These are phyloP conservation scores for Rosa rugosa DNA, from an alignment of 306 rosid species.

Conservation along the genomic window DNA sequence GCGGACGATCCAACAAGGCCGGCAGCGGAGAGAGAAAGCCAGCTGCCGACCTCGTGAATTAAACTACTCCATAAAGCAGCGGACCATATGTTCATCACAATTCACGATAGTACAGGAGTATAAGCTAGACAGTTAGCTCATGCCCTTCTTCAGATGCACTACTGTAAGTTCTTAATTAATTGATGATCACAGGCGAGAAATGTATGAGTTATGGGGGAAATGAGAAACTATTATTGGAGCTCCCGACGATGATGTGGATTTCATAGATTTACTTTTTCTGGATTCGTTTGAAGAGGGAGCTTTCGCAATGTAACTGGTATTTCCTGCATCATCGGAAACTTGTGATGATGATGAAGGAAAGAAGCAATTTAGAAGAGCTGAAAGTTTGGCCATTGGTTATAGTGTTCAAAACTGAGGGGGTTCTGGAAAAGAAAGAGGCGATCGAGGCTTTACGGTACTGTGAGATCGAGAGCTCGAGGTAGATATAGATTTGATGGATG, in stretches of 20 bases:
- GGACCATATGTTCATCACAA: no score
- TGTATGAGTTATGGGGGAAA: conserved; percentile 5
- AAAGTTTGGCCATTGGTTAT: neutral
- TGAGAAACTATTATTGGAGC: conserved; percentile 18
- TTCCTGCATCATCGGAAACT: neutral
- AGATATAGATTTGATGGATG: neutral
- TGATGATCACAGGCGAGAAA: conserved; percentile 7
- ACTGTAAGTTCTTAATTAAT: neutral
- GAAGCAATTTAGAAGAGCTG: neutral
- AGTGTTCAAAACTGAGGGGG: no score
- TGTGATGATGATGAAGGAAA: neutral
- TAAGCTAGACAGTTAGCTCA: no score
- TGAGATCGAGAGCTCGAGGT: neutral
- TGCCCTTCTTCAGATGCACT: no score
- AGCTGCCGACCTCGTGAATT: no score
- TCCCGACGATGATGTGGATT: neutral
- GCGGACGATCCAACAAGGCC: no score
- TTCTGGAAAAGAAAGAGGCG: no score
- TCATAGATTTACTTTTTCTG: neutral
- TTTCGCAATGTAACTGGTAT: no score
- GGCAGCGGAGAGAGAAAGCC: no score
- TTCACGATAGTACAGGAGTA: no score
- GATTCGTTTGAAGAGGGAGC: neutral
- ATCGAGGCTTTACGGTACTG: no score
- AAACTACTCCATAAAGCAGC: no score